Evolutionary conservation across 495 filamentous ascomycete species (phyloP).

Genomic region (Bryoglossum gracile): DNA sequence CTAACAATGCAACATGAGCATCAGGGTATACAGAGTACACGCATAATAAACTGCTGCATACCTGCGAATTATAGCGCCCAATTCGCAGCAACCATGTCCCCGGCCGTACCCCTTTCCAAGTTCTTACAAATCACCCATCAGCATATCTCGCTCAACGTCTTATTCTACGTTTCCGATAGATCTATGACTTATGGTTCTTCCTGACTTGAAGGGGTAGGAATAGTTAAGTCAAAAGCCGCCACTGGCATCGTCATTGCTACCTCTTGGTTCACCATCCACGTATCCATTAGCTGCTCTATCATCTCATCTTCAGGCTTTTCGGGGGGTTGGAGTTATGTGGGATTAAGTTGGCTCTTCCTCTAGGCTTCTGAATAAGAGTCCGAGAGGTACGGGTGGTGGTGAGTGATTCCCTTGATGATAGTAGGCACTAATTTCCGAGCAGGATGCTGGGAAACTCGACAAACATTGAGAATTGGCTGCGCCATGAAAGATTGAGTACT

Average conservation of each 20-base stretch:
- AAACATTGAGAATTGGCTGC: conserved; percentile 44
- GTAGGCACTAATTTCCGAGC: conserved; percentile 60
- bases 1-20: too few relatives aligned
- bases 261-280: background rate
- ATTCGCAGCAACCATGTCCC: too few relatives aligned
- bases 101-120: too few relatives aligned
- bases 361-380: background rate
- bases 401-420: background rate
- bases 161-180: too few relatives aligned
- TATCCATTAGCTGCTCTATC: background rate
- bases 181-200: too few relatives aligned
- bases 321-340: background rate
- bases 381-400: background rate
- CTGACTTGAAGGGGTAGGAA: too few relatives aligned
- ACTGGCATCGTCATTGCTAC: background rate
- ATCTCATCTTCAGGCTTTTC: background rate
- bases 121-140: too few relatives aligned
- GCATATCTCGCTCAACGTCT: too few relatives aligned
- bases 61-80: too few relatives aligned
- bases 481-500: conserved; percentile 53
- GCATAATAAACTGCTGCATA: too few relatives aligned
- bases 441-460: conserved; percentile 68
- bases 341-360: background rate
- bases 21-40: too few relatives aligned
- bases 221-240: background rate